A percentile compares a stretch with the other conserved stretches of the same genome.
phyloP scores from a whole-genome alignment of 2,329 filamentous ascomycete genomes.

The Xylaria sp. region DNA sequence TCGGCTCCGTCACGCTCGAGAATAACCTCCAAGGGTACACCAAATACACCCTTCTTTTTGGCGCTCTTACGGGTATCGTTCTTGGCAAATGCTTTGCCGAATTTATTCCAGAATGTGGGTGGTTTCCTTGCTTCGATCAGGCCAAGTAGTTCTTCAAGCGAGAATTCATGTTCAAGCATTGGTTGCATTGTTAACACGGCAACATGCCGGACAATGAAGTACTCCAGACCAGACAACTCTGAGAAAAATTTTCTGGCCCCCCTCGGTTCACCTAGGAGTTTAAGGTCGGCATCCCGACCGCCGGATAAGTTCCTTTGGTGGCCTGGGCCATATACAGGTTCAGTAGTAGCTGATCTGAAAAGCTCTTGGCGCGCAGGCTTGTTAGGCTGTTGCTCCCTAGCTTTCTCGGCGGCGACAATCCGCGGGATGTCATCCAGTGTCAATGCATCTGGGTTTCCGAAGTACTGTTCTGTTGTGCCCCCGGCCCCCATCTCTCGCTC shows the following conservation, averaged over 20 bases:
- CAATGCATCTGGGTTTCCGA: constrained; percentile 89
- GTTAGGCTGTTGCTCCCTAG: constrained; percentile 86
- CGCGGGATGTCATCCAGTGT: constrained; percentile 96
- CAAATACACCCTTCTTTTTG: constrained; percentile 95
- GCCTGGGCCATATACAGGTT: constrained; percentile 74
- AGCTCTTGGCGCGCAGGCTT: constrained; percentile 77
- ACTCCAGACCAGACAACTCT: constrained; percentile 92
- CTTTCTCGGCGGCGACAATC: constrained; percentile 95
- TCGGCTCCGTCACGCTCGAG: constrained; percentile 95
- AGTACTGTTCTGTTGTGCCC: constrained; percentile 80
- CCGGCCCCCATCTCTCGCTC: constrained; percentile 77
- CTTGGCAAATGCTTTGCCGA: constrained; percentile 90
- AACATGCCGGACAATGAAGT: constrained; percentile 95
- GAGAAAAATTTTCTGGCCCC: constrained; percentile 88
- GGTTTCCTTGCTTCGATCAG: constrained; percentile 92
- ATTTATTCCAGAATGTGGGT: constrained; percentile 97
- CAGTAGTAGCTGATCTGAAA: constrained; percentile 65
- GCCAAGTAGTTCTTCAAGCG: constrained; percentile 89
- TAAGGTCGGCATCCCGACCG: constrained; percentile 62
- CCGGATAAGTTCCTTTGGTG: constrained; percentile 72
- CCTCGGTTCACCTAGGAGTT: constrained; percentile 61
- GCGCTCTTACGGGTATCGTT: constrained; percentile 79
- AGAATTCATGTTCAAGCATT: constrained; percentile 87
- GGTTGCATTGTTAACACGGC: constrained; percentile 96
- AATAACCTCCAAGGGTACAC: constrained; percentile 86